Base-by-base conservation (phyloP, 371 early-diverging fungal species). In the Saksenaea oblongispora region DNA sequence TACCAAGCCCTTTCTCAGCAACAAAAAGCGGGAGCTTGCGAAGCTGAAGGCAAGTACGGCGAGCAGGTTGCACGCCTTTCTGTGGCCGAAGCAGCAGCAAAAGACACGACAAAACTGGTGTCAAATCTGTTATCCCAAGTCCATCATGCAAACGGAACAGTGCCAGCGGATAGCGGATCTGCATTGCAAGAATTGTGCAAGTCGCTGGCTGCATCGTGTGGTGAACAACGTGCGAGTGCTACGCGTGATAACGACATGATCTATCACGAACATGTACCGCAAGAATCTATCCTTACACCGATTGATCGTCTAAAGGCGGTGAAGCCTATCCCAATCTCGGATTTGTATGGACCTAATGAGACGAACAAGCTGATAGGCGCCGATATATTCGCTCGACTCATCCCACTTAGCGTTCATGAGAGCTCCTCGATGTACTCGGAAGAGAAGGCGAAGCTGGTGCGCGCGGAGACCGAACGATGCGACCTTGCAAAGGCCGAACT, bases 241-340 rank as follows among this genome's bases (percentile, higher is more conserved):
- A 79, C 80, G 15, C 89, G 90, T 41, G 98, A 98, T 79, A 98
- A 98, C 65, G 98, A 98, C 67, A 77, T 98, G 75, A 90, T 98
- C 44, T 98, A 98, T 72, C 93, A 96, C 77, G 96, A 92, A 41
- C 64, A 85, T 0, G 94, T 95, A 0, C 97, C 97, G 5, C 87
- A 85, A 64, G 87, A 83, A 56, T 89, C 90, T 44, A 84, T 91
- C 3, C 74, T 98, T 13, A 79, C 91, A 0, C 86, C 93, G 2
- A 83, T 96, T 5, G 96, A 95, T 36, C 93, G 94, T 61, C 61
- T 93, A 26, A 85, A 86, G 54, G 89, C 89, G 0, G 93, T 90
- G 60, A 93, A 92, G 66, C 69, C 88, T 0, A 83, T 89, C 17
- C 88, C 92, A 3, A 92, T 95, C 66, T 79, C 87, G 13, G 94